phyloP scores from a whole-genome alignment of 208 protist genomes.

The Wallacemonas sp. region DNA sequence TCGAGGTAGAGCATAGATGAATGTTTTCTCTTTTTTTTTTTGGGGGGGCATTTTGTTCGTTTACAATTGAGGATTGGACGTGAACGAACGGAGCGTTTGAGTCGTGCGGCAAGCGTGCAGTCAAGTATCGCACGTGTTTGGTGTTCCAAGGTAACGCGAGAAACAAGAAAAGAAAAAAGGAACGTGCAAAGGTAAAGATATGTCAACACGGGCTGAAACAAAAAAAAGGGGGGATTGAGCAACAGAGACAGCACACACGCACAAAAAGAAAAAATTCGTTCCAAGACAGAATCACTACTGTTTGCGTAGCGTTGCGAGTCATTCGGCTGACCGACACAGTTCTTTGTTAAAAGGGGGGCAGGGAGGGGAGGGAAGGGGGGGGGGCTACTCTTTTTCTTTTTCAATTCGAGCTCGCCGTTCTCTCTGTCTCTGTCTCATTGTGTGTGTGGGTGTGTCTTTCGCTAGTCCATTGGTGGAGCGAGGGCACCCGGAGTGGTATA shows the following conservation, averaged over 20 bases:
- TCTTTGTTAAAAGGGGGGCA: neutral
- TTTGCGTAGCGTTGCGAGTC: neutral
- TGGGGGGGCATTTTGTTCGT: no score
- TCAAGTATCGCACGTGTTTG: no score
- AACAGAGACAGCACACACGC: neutral
- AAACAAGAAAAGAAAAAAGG: slow-evolving; percentile 9
- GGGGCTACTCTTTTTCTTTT: neutral
- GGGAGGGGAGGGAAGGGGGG: neutral
- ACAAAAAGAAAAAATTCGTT: neutral
- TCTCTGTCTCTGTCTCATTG: neutral
- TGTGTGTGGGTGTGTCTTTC: neutral
- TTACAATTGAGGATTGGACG: no score
- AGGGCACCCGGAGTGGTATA: slow-evolving; percentile 67
- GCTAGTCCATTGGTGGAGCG: slow-evolving; percentile 43
- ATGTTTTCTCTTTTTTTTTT: no score
- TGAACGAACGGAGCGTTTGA: no score
- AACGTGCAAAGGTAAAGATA: slow-evolving; percentile 3
- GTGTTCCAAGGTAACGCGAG: neutral
- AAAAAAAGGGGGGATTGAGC: neutral
- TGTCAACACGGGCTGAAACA: neutral
- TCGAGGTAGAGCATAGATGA: no score
- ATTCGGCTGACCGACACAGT: no score
- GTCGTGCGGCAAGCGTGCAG: no score
- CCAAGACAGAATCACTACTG: neutral
- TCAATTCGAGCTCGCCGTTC: neutral